phyloP scores from a whole-genome alignment of 345 rosid species.

The Linum tenue region DNA sequence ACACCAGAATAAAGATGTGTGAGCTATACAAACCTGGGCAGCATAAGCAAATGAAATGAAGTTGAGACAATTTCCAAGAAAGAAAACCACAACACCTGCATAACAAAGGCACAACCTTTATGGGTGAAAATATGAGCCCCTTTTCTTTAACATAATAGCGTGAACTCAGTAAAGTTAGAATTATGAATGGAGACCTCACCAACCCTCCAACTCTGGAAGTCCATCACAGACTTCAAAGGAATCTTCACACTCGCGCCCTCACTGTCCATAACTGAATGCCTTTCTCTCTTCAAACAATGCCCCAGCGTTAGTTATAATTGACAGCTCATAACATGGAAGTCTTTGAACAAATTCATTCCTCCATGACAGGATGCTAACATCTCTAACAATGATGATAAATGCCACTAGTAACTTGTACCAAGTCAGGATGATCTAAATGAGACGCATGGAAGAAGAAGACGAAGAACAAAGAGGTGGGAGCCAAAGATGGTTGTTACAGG shows the following conservation, averaged over 20 bases:
- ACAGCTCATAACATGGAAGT: neutral
- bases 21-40: constrained; percentile 69
- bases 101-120: constrained; percentile 16
- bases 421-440: too few species aligned
- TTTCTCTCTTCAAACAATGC: constrained; percentile 64
- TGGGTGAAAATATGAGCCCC: constrained; percentile 14
- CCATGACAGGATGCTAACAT: too few species aligned
- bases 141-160: neutral
- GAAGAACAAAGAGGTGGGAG: too few species aligned
- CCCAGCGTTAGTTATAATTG: constrained; percentile 10
- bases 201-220: constrained; percentile 96
- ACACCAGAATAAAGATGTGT: neutral
- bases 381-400: too few species aligned
- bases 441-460: too few species aligned
- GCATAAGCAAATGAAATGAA: constrained; percentile 99
- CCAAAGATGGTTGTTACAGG: too few species aligned
- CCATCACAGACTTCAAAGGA: constrained; percentile 61
- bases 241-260: constrained; percentile 56
- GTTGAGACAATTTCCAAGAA: constrained; percentile 92
- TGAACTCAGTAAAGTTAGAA: neutral
- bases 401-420: too few species aligned
- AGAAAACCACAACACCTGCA: constrained; percentile 79
- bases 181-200: constrained; percentile 43
- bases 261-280: constrained; percentile 42
- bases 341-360: too few species aligned